These are phyloP conservation scores for Scenedesmus sp. DNA, from an alignment of 163 green algal genomes.

Conservation along the genomic window DNA sequence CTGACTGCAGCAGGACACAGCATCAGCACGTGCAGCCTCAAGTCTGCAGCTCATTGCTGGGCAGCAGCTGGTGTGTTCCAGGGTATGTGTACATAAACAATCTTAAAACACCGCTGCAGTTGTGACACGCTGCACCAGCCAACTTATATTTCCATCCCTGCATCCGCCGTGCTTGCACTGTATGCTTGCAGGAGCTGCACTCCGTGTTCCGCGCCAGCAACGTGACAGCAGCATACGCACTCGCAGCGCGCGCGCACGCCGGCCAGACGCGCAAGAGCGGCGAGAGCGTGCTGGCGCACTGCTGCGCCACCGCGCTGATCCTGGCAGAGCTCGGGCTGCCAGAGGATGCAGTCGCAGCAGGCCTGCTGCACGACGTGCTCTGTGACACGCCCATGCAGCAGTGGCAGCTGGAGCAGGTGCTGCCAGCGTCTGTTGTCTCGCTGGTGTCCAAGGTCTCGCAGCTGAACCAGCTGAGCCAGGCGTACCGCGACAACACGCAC, in stretches of 20 bases:
- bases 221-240: conserved; percentile 51
- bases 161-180: background rate
- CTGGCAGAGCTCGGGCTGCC: conserved; percentile 81
- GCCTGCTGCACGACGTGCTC: conserved; percentile 84
- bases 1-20: no score
- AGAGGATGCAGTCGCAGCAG: conserved; percentile 75
- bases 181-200: conserved; percentile 44
- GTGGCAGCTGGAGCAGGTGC: conserved; percentile 61
- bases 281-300: conserved; percentile 72
- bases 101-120: no score
- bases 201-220: conserved; percentile 50
- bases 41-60: no score
- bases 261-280: conserved; percentile 67
- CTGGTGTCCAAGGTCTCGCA: conserved; percentile 54
- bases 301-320: conserved; percentile 76
- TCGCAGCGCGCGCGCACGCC: conserved; percentile 66
- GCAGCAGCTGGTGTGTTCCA: no score
- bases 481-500: conserved; percentile 60
- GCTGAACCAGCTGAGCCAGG: conserved; percentile 59
- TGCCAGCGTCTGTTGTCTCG: conserved; percentile 42
- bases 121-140: no score
- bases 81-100: no score
- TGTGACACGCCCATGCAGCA: conserved; percentile 60
- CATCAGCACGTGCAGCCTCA: no score
- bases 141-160: background rate